Percentiles rank a stretch among this genome's conserved stretches.
Evolutionary conservation across 768 basidiomycete species (phyloP).

Genomic region (Agaricus bisporus): DNA sequence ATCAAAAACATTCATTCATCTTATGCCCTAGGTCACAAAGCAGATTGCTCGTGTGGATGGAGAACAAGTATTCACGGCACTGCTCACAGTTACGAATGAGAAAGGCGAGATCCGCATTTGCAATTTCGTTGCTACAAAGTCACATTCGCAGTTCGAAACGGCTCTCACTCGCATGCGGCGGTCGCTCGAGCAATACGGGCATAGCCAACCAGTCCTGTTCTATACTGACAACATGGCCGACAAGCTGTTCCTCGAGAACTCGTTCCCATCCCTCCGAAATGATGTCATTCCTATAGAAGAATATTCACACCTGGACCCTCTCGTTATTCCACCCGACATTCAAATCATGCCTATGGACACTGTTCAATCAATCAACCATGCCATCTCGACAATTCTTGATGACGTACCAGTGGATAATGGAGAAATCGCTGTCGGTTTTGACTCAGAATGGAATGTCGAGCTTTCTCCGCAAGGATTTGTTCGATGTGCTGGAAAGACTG

Average conservation of each 20-base stretch:
- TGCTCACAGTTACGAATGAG: neutral
- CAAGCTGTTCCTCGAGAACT: neutral
- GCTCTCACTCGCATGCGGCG: neutral
- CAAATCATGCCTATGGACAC: neutral
- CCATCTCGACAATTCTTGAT: neutral
- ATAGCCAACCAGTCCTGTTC: neutral
- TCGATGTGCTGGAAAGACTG: neutral
- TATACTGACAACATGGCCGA: neutral
- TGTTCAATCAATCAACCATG: neutral
- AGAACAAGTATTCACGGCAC: neutral
- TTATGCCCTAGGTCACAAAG: neutral
- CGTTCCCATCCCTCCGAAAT: neutral
- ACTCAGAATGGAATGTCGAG: neutral
- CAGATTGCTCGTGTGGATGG: neutral
- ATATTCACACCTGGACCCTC: neutral
- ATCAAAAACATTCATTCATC: no score
- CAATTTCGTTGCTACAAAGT: neutral
- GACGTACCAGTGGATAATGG: neutral
- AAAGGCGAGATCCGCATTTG: neutral
- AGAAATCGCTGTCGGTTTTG: neutral
- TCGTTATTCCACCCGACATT: neutral
- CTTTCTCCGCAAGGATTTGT: no score
- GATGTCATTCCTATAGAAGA: neutral
- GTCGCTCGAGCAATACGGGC: neutral
- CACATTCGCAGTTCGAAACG: no score